Base-by-base conservation (phyloP, 1,284 basidiomycete species). In the Xerocomus nothofagi region DNA sequence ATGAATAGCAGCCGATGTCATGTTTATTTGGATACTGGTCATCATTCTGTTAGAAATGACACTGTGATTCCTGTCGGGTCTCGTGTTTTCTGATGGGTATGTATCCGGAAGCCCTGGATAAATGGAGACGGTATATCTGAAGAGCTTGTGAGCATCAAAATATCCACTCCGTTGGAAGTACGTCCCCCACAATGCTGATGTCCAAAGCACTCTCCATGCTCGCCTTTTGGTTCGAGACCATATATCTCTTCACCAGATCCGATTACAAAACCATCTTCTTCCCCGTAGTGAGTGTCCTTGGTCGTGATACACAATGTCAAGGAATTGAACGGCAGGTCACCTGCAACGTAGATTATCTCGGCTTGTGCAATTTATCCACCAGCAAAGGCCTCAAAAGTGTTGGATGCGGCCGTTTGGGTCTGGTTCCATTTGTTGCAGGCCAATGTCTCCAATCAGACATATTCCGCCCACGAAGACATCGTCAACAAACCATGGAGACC, bases 381-480 rank as follows among this genome's bases (percentile, higher is more conserved):
- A 2, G 39, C 57, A 3, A n/a, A n/a, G 6, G 17, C 14, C 33
- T 39, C 31, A 3, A 45, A 62, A 51, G 0, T 49, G 56, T 1
- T 59, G 49, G 20, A 49, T 50, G 37, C 45, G n/a, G 41, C 66
- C 2, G 48, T 68, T 15, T 77, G 76, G 76, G 67, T 69, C n/a
- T 77, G 75, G 75, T 46, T 74, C 0, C 70, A 75, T 44, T 53
- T 75, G 10, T 60, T 78, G 6, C 72, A 72, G 17, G 66, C 61
- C 56, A 63, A 71, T 37, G 56, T 74, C 15, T 73, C 75, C 7
- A 78, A 78, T 55, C 76, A 78, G 54, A 60, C 51, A 4, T 39
- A 60, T 17, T 57, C 55, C 14, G 52, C 49, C 2, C 60, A 65
- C 21, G 73, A 70, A 50, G 73, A 73, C 41, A 37, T 44, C 7